phyloP scores from a whole-genome alignment of 345 rosid species.

The Melaleuca quinquenervia region DNA sequence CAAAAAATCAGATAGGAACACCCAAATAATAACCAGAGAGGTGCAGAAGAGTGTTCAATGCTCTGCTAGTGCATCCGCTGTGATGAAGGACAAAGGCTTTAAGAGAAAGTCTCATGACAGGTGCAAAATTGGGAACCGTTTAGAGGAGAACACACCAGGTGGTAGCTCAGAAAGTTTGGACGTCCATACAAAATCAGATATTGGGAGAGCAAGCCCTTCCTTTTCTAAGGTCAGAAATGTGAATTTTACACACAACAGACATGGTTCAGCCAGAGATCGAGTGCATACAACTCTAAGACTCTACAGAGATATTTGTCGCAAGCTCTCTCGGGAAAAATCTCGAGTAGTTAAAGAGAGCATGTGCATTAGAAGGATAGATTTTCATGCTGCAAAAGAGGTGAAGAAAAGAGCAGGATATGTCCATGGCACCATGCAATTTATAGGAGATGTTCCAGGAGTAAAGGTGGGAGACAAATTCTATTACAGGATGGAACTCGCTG shows the following conservation, averaged over 20 bases:
- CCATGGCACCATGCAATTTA: not conserved
- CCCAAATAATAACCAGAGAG: not conserved
- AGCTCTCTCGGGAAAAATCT: not conserved
- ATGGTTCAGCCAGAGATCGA: not conserved
- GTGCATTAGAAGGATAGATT: not conserved
- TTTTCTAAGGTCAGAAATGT: not conserved
- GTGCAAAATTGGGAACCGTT: not conserved
- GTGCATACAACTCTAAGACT: not conserved
- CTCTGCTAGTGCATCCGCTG: not conserved
- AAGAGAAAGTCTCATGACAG: not conserved
- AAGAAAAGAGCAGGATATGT: not conserved
- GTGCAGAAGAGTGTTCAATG: not conserved
- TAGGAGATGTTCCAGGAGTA: conserved; percentile 8
- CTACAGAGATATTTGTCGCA: not conserved
- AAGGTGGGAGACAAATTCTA: conserved; percentile 8
- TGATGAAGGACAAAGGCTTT: not conserved
- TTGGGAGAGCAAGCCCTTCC: not conserved
- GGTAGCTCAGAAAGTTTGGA: not conserved
- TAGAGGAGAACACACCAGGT: not conserved
- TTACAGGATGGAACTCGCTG: conserved; percentile 4
- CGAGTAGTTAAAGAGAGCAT: not conserved
- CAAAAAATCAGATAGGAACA: not conserved
- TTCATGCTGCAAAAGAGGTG: not conserved
- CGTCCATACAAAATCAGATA: not conserved
- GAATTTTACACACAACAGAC: not conserved